phyloP scores from a whole-genome alignment of 495 filamentous ascomycete genomes.

The Aspergillus homomorphus region DNA sequence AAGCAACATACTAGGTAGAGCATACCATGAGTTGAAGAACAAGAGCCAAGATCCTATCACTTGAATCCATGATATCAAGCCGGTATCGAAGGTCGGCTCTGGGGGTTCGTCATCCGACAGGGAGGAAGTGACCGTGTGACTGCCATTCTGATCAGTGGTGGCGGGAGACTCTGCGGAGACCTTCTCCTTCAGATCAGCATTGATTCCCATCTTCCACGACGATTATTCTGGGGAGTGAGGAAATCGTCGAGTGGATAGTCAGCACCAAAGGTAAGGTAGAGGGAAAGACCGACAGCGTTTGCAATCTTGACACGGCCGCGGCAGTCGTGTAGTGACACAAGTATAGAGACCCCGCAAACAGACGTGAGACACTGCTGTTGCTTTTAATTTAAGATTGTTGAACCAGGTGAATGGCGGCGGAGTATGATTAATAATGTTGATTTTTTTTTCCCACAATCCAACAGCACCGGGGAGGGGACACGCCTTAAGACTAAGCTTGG shows the following conservation, averaged over 20 bases:
- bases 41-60: conserved; percentile 53
- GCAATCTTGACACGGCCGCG: not conserved
- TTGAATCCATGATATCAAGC: conserved; percentile 49
- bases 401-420: not conserved
- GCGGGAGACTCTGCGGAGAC: not conserved
- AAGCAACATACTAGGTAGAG: not conserved
- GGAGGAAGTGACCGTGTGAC: conserved; percentile 12
- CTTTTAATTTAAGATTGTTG: not conserved
- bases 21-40: conserved; percentile 61
- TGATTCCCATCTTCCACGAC: conserved; percentile 17
- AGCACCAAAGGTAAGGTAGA: not conserved
- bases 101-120: conserved; percentile 27
- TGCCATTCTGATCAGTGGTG: conserved; percentile 17
- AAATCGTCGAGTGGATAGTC: not conserved
- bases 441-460: not conserved
- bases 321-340: not conserved
- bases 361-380: not conserved
- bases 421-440: conserved; percentile 4
- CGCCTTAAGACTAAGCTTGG: conserved; percentile 16
- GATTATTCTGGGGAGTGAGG: not conserved
- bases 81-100: conserved; percentile 38
- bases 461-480: not conserved
- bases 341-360: not conserved
- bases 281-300: conserved; percentile 4
- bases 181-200: conserved; percentile 14